These are phyloP conservation scores for Didymella pinodella DNA, from an alignment of 2,329 filamentous ascomycete genomes.

Conservation along the genomic window DNA sequence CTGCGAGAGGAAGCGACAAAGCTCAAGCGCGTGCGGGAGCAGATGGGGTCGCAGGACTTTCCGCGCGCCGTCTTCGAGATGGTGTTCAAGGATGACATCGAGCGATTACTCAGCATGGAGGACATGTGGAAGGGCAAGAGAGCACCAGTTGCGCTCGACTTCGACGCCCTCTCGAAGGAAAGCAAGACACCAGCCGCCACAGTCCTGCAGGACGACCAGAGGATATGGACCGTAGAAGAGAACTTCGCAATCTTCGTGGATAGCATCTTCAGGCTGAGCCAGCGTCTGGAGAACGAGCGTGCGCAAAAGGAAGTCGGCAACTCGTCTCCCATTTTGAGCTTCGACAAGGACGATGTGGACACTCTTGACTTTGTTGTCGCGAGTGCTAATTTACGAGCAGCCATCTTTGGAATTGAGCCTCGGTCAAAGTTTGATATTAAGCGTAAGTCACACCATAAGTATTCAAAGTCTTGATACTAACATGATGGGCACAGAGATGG, in stretches of 20 bases:
- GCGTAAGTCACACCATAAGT: constrained; percentile 52
- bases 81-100: constrained; percentile 86
- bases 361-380: constrained; percentile 94
- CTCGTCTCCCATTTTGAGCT: constrained; percentile 71
- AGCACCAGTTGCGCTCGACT: constrained; percentile 76
- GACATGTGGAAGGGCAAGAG: constrained; percentile 94
- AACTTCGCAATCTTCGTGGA: constrained; percentile 87
- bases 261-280: constrained; percentile 79
- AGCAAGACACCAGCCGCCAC: constrained; percentile 61
- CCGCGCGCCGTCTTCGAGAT: constrained; percentile 86
- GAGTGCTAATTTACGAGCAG: constrained; percentile 86
- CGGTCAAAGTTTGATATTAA: constrained; percentile 97
- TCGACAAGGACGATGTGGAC: constrained; percentile 97
- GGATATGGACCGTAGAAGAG: constrained; percentile 80
- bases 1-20: constrained; percentile 83
- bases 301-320: constrained; percentile 59
- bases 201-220: constrained; percentile 73
- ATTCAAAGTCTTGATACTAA: constrained; percentile 10
- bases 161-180: constrained; percentile 65
- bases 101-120: constrained; percentile 82
- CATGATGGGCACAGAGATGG: constrained; percentile 74
- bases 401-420: constrained; percentile 85
- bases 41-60: constrained; percentile 81
- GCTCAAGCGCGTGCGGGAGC: constrained; percentile 80
- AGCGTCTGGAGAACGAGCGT: constrained; percentile 73